Evolutionary conservation across 73 alveolate genomes (phyloP), one percentile per base, ranked within the genome.

Genomic region (Paramecium bursaria): DNA sequence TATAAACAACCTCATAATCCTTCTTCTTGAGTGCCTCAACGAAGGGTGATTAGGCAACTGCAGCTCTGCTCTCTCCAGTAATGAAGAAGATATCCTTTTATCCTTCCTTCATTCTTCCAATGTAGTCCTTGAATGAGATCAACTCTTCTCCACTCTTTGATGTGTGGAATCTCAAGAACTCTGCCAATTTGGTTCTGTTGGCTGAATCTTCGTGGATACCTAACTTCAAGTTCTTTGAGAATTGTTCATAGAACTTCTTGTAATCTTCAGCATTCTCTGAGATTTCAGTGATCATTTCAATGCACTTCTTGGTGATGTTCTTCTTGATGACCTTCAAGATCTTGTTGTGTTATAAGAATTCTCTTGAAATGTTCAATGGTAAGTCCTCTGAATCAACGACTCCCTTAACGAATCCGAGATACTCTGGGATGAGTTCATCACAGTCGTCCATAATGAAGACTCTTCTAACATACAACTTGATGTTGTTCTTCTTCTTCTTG

Each of bases 391-490:
- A 94, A 42, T 97, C 99, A 61, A 97, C 99, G 15, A 97, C 98
- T 53, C 99, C 99, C 96, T 94, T 97, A 87, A 96, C 92, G 95
- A 97, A 96, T 88, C 97, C 93, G 73, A 97, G 95, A 97, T 96
- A 97, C 91, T 97, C 99, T 7, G 99, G 99, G 95, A 97, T 96
- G 79, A 97, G 91, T 86, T 97, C 99, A 53, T 97, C 99, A 86
- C 99, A 97, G 92, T 97, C 99, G 91, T 97, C 99, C 99, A 97
- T 98, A 92, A 98, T 98, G 98, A 98, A 98, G 52, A 98, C 99
- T 92, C 99, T 91, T 87, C 99, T 86, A 86, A 97, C 99, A 88
- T 96, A 96, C 74, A 96, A 90, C 93, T 96, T 96, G 92, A 96
- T 94, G 95, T 96, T 96, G 85, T 95, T 97, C 92, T 96, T 93